Conservation (phyloP, 2,329 filamentous ascomycete genomes). For the Diaporthe sp. region DNA sequence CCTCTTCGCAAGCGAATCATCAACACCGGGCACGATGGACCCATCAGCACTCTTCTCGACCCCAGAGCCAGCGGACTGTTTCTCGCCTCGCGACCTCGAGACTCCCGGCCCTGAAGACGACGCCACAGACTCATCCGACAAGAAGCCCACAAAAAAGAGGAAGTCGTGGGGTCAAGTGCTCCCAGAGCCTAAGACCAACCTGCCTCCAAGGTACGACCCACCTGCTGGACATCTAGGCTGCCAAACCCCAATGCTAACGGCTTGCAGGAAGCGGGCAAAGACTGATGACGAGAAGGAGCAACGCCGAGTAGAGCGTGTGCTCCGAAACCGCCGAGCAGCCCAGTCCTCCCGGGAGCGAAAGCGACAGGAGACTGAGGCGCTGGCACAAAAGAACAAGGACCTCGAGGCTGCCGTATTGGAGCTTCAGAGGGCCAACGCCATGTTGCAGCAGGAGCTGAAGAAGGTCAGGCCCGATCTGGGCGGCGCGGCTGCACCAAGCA, state of each 20-base stretch:
- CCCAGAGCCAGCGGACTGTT: constrained; percentile 24
- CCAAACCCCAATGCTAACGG: constrained; percentile 46
- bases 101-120: constrained; percentile 43
- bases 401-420: constrained; percentile 75
- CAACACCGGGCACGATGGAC: constrained; percentile 40
- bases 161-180: constrained; percentile 99
- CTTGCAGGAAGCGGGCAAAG: constrained; percentile 89
- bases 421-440: constrained; percentile 67
- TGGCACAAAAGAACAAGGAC: constrained; percentile 82
- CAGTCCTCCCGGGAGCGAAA: constrained; percentile 97
- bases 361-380: constrained; percentile 86
- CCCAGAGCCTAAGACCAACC: constrained; percentile 95
- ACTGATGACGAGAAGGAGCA: constrained; percentile 99
- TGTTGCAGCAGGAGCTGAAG: constrained; percentile 65
- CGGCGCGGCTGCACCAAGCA: constrained; percentile 55
- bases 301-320: constrained; percentile 94
- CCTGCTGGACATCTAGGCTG: constrained; percentile 30
- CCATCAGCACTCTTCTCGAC: constrained; percentile 30
- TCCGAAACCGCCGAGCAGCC: constrained; percentile 94
- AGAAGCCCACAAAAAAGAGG: constrained; percentile 89
- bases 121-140: constrained; percentile 58
- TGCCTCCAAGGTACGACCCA: constrained; percentile 82
- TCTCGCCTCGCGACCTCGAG: constrained; percentile 38
- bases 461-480: constrained; percentile 62
- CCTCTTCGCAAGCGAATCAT: constrained; percentile 42